These are phyloP conservation scores for Capronia americana DNA, from an alignment of 2,329 filamentous ascomycete species.

Conservation along the genomic window DNA sequence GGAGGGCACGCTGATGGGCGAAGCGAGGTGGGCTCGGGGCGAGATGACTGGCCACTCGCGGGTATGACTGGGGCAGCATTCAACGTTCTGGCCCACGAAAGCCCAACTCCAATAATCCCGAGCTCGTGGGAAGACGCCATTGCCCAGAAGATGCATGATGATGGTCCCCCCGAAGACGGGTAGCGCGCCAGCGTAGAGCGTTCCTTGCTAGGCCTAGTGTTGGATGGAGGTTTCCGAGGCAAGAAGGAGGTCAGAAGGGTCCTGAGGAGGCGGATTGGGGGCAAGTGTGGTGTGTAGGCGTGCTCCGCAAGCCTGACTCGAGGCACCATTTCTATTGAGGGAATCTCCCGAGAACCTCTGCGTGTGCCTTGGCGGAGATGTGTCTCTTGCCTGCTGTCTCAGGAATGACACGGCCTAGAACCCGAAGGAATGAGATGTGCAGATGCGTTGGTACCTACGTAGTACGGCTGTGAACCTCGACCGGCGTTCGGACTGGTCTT, in stretches of 20 bases:
- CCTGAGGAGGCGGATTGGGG: not conserved
- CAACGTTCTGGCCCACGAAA: conserved; percentile 2
- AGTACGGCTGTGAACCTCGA: not conserved
- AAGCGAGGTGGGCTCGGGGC: not conserved
- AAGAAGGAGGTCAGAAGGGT: not conserved
- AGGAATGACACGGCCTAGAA: not conserved
- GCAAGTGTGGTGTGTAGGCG: not conserved
- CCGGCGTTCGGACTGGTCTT: not conserved
- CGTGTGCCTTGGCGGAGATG: not conserved
- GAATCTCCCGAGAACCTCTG: not conserved
- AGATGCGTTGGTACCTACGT: not conserved
- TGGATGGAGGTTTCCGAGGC: conserved; percentile 5
- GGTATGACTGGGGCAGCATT: not conserved
- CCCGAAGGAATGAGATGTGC: not conserved
- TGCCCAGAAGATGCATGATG: not conserved
- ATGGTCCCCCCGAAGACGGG: not conserved
- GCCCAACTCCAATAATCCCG: not conserved
- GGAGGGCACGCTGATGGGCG: not conserved
- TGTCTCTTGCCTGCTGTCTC: not conserved
- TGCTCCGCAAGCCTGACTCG: not conserved
- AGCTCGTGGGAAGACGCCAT: conserved; percentile 1
- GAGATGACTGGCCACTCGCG: not conserved
- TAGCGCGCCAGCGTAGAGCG: not conserved
- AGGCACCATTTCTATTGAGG: not conserved
- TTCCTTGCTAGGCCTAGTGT: not conserved